A percentile compares a stretch with the other conserved stretches of the same genome.
Conservation (phyloP, 2,329 filamentous ascomycete genomes). For the Leptographium lundbergii region DNA sequence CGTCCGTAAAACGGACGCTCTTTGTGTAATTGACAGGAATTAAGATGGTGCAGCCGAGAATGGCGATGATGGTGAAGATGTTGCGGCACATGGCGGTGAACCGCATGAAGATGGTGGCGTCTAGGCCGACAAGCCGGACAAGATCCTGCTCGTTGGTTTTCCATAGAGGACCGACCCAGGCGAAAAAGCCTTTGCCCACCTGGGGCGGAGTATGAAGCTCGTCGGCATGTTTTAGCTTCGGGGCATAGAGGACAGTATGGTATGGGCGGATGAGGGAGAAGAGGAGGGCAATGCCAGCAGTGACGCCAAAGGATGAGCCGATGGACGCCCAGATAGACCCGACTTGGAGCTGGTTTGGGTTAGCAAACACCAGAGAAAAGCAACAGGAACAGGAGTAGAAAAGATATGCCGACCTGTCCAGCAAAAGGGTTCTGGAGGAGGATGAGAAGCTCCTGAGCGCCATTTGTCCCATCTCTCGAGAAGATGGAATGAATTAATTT, state of each 20-base stretch:
- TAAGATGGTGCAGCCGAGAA: conserved; percentile 65
- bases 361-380: background rate
- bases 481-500: conserved; percentile 6
- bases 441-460: conserved; percentile 31
- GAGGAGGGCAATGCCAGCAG: conserved; percentile 56
- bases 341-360: conserved; percentile 26
- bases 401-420: conserved; percentile 23
- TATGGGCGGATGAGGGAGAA: conserved; percentile 88
- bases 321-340: conserved; percentile 67
- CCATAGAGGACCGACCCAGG: conserved; percentile 73
- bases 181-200: conserved; percentile 74
- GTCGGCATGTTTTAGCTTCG: conserved; percentile 85
- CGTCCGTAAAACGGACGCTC: conserved; percentile 22
- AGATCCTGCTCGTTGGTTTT: conserved; percentile 65
- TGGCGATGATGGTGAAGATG: conserved; percentile 61
- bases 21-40: conserved; percentile 64
- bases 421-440: conserved; percentile 37
- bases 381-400: background rate
- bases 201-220: conserved; percentile 79
- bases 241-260: conserved; percentile 86
- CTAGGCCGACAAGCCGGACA: conserved; percentile 74
- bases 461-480: conserved; percentile 11
- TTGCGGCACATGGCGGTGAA: conserved; percentile 87
- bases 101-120: conserved; percentile 81
- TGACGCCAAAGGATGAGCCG: conserved; percentile 65